Evolutionary conservation across 352 stramenopile species (phyloP).

Genomic region (Pythium oligandrum): DNA sequence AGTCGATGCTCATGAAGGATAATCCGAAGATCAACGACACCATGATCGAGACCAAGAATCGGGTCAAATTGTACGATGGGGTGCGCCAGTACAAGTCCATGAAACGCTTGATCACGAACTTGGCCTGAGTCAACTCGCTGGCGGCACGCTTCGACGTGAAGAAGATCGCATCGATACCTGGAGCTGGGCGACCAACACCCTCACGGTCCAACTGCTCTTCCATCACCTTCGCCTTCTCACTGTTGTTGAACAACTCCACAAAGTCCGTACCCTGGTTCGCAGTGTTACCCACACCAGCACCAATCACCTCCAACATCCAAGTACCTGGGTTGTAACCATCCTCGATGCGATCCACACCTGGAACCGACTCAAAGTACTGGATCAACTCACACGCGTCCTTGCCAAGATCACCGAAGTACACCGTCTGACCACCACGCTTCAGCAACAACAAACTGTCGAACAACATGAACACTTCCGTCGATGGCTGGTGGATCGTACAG

Average conservation of each 20-base stretch:
- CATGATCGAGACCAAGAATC: conserved; percentile 26
- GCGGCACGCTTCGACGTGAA: conserved; percentile 19
- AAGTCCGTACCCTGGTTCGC: conserved; percentile 6
- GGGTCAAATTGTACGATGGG: conserved; percentile 62
- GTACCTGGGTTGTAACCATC: too few relatives aligned
- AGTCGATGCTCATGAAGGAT: conserved; percentile 19
- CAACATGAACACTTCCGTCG: too few relatives aligned
- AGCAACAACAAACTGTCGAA: too few relatives aligned
- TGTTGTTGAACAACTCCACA: conserved; percentile 11
- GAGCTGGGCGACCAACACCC: conserved; percentile 6
- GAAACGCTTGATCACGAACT: conserved; percentile 20
- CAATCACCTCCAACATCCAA: conserved; percentile 28
- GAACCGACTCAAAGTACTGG: too few relatives aligned
- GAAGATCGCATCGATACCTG: conserved; percentile 1
- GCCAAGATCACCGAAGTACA: too few relatives aligned
- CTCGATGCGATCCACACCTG: too few relatives aligned
- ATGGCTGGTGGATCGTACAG: too few relatives aligned
- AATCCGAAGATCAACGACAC: conserved; percentile 49
- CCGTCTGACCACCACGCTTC: too few relatives aligned
- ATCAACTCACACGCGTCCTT: too few relatives aligned
- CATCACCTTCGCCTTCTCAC: conserved; percentile 1
- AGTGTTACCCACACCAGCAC: conserved; percentile 39
- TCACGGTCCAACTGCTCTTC: conserved; percentile 10
- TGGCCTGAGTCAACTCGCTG: conserved; percentile 3
- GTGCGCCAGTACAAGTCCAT: conserved; percentile 64